Evolutionary conservation across 1,284 basidiomycete species (phyloP).

Genomic region (Tilletia walkeri): DNA sequence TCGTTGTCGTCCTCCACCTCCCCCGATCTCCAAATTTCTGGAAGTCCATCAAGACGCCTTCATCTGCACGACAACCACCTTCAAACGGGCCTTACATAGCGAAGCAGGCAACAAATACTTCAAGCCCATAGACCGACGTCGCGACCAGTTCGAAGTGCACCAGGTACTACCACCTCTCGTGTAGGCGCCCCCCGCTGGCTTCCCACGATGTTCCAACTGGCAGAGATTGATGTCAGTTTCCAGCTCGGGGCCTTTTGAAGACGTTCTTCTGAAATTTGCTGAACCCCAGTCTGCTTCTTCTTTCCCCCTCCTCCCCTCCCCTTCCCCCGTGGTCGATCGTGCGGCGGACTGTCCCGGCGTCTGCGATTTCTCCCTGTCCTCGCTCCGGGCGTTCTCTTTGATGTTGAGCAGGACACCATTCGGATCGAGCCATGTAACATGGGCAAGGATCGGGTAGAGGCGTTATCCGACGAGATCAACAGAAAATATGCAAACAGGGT

Average conservation of each 20-base stretch:
- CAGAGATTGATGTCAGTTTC: conserved; percentile 35
- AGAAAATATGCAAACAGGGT: conserved; percentile 85
- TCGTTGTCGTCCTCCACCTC: too few relatives aligned
- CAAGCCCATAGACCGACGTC: background rate
- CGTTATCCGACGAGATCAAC: conserved; percentile 76
- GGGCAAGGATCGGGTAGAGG: conserved; percentile 68
- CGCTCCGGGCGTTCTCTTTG: background rate
- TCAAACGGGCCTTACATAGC: background rate
- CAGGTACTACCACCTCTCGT: background rate
- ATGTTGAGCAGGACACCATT: conserved; percentile 67
- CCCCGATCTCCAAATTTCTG: background rate
- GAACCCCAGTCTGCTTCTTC: background rate
- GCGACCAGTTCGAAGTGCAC: background rate
- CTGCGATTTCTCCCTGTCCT: too few relatives aligned
- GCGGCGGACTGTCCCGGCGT: too few relatives aligned
- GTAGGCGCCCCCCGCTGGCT: too few relatives aligned
- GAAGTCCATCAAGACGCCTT: background rate
- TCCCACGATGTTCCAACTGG: conserved; percentile 39
- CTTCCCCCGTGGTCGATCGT: background rate
- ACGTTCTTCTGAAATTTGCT: too few relatives aligned
- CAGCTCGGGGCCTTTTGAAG: conserved; percentile 3
- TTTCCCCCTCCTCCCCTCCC: background rate
- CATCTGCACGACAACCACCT: background rate
- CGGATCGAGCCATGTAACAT: conserved; percentile 75
- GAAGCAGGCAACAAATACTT: background rate